Base-by-base conservation (phyloP, 345 rosid species). In the Noccaea caerulescens region DNA sequence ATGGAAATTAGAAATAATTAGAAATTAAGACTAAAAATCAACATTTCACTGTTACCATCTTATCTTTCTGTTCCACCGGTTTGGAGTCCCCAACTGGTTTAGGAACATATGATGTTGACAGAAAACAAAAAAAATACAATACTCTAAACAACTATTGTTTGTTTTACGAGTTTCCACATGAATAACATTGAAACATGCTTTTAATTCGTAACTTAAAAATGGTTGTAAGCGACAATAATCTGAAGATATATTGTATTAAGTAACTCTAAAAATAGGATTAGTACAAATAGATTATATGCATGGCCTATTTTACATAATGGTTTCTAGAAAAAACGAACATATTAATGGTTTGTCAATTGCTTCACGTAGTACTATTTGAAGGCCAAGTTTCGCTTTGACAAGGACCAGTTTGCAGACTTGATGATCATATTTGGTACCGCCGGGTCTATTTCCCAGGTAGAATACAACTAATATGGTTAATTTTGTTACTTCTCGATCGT, bases 361-460 rank as follows among this genome's bases (percentile, higher is more conserved):
- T 65, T 62, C 41, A 37, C 43, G 79, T 84, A 93, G 97, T 93
- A 93, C 78, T 93, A 82, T 82, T 69, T 90, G 33, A 93, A 93
- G 90, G 97, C 98, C 38, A 83, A 50, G 58, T 93, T 93, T 82
- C 93, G 86, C 80, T 93, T 86, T 68, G 76, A 82, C 72, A 93
- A 93, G 80, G 83, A 93, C 70, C 93, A 93, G 52, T 93, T 93
- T 63, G 98, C 98, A 10, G 93, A 90, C 56, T 67, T 93, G 36
- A 87, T 93, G 98, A 86, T 90, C 62, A 90, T 93, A 69, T 34
- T 68, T 50, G 98, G 98, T 55, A 74, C 83, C 50, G 87, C 92
- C 8, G 97, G 97, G 55, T 81, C 97, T 13, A 44, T 90, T 75
- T 93, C 97, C 36, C 98, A 93, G 97, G 98, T 87, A 77, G 27